Percentiles rank a stretch among this genome's conserved stretches.
Conservation (phyloP, 805 yeast genomes). For the Lachancea sp. region DNA sequence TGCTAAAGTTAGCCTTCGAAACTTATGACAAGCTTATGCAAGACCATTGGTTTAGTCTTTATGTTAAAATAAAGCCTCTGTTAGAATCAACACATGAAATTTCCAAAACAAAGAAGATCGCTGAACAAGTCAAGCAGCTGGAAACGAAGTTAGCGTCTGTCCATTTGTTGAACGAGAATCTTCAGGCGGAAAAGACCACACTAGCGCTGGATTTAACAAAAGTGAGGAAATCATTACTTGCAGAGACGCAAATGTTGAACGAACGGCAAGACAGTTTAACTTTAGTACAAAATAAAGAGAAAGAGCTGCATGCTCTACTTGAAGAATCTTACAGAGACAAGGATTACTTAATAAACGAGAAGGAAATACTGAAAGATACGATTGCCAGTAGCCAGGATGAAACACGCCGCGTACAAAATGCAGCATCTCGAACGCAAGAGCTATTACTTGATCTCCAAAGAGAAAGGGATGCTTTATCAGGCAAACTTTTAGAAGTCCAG, state of each 20-base stretch:
- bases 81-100: slow-evolving; percentile 58
- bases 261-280: slow-evolving; percentile 44
- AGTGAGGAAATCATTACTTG: slow-evolving; percentile 32
- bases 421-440: not conserved
- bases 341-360: slow-evolving; percentile 6
- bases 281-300: slow-evolving; percentile 38
- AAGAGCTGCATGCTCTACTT: slow-evolving; percentile 19
- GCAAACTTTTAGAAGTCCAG: slow-evolving; percentile 24
- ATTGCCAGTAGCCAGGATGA: not conserved
- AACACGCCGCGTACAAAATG: not conserved
- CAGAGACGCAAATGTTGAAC: slow-evolving; percentile 39
- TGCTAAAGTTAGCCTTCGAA: slow-evolving; percentile 56
- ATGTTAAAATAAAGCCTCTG: slow-evolving; percentile 67
- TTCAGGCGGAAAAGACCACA: slow-evolving; percentile 25
- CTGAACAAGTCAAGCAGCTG: slow-evolving; percentile 48
- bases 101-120: slow-evolving; percentile 49
- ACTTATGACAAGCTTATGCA: slow-evolving; percentile 42
- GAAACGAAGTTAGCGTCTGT: slow-evolving; percentile 40
- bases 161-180: slow-evolving; percentile 29
- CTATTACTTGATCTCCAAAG: not conserved
- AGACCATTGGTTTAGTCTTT: slow-evolving; percentile 77
- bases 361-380: not conserved
- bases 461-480: not conserved
- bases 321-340: slow-evolving; percentile 8
- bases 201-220: slow-evolving; percentile 28